phyloP scores from a whole-genome alignment of 495 filamentous ascomycete species.

The Thermochaetoides thermophila region DNA sequence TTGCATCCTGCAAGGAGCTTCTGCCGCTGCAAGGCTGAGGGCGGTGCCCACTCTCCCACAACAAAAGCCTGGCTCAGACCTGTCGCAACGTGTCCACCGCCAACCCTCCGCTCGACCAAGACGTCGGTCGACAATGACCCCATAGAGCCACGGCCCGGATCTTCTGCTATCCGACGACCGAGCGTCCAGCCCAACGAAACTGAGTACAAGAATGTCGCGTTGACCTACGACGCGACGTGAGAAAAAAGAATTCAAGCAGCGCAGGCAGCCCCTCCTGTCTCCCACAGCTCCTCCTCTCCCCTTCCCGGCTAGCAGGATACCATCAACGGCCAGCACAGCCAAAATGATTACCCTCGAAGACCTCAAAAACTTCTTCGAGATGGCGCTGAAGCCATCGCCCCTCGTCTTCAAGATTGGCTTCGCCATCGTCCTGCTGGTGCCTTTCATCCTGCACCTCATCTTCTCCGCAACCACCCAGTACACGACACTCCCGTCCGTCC shows the following conservation, averaged over 20 bases:
- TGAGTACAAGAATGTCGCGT: background rate
- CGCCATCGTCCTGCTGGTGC: conserved; percentile 54
- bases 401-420: conserved; percentile 48
- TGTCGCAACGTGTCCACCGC: background rate
- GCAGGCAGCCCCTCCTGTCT: too few species aligned
- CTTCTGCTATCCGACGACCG: conserved; percentile 1
- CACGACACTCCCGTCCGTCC: conserved; percentile 59
- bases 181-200: background rate
- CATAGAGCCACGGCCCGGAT: background rate
- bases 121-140: conserved; percentile 6
- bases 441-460: conserved; percentile 61
- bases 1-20: too few species aligned
- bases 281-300: too few species aligned
- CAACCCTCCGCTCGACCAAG: background rate
- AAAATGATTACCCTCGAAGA: conserved; percentile 9
- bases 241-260: background rate
- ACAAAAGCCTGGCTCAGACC: background rate
- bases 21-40: too few species aligned
- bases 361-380: conserved; percentile 24
- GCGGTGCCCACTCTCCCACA: too few species aligned
- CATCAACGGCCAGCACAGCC: conserved; percentile 2
- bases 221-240: background rate
- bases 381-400: conserved; percentile 35
- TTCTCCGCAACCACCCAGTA: conserved; percentile 53
- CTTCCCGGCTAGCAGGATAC: too few species aligned